Evolutionary conservation across 2,329 filamentous ascomycete species (phyloP), one percentile per base, ranked within the genome.

Genomic region (Sarocladium oryzae): DNA sequence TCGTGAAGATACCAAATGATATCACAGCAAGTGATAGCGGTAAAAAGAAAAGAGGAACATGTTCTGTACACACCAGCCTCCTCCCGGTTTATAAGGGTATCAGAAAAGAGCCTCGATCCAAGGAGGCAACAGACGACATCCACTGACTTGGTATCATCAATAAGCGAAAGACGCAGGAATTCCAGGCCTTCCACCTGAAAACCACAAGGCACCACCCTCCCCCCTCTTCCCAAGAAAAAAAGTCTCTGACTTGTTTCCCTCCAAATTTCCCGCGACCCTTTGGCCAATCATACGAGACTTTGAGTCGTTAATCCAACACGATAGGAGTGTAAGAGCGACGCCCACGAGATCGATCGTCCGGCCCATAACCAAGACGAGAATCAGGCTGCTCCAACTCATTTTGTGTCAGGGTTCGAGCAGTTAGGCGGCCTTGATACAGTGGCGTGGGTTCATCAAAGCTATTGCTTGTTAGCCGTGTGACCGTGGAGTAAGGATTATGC

Each of bases 81-180:
- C 40, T 45, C 40, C 40, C 40, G 40, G 26, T 45, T 8, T 45
- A 28, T 45, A 45, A n/a, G 40, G 40, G 40, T 45, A 45, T 45
- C 40, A 45, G 28, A 13, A 45, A 45, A 18, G 3, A 30, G 21
- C 40, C 40, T 45, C 40, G n/a, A 5, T 28, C 21, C 9, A 4
- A 4, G 8, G 40, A 45, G 21, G 21, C 40, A 45, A 13, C 3
- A 45, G 5, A 45, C 9, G n/a, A n/a, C 20, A 18, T n/a, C 18
- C 24, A 23, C 40, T 28, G n/a, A 20, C 21, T 26, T 28, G 11
- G 24, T 45, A 45, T 26, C 7, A 45, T 26, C 36, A 21, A 40
- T 10, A 26, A 28, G 40, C 9, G 15, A 45, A 20, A 26, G 4
- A 28, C 23, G 21, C 21, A 16, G 21, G 20, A 4, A 13, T 20